Evolutionary conservation across 1,284 basidiomycete genomes (phyloP).

Genomic region (Puccinia triticina): DNA sequence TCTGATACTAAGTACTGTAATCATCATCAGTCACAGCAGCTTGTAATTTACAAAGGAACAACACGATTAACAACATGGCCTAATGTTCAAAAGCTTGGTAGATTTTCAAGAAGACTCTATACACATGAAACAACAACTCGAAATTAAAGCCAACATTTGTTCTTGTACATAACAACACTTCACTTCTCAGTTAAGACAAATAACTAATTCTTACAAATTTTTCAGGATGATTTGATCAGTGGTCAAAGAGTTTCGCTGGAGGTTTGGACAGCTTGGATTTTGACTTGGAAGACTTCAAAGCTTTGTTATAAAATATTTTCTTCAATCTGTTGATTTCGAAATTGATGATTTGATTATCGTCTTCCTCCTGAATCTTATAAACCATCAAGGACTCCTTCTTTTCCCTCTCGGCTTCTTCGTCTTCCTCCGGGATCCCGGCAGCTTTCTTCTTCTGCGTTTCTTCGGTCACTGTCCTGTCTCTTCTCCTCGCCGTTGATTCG

Average conservation of each 20-base stretch:
- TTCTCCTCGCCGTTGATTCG: not conserved
- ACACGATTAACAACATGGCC: no score
- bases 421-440: not conserved
- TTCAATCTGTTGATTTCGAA: constrained; percentile 27
- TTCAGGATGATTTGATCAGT: not conserved
- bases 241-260: not conserved
- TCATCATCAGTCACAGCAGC: no score
- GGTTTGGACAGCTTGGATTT: constrained; percentile 13
- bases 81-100: not conserved
- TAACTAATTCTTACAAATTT: not conserved
- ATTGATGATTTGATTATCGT: constrained; percentile 23
- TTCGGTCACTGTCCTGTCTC: constrained; percentile 10
- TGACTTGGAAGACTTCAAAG: constrained; percentile 25
- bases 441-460: not conserved
- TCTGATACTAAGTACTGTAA: no score
- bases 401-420: constrained; percentile 4
- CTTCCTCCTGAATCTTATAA: constrained; percentile 34
- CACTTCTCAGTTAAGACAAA: not conserved
- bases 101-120: no score
- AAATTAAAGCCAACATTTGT: not conserved
- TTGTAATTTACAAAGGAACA: no score
- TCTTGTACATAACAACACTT: not conserved
- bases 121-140: no score
- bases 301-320: constrained; percentile 30
- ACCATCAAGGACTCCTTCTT: constrained; percentile 28